Base-by-base conservation (phyloP, 1,284 basidiomycete genomes). In the Ceratobasidium sp. region DNA sequence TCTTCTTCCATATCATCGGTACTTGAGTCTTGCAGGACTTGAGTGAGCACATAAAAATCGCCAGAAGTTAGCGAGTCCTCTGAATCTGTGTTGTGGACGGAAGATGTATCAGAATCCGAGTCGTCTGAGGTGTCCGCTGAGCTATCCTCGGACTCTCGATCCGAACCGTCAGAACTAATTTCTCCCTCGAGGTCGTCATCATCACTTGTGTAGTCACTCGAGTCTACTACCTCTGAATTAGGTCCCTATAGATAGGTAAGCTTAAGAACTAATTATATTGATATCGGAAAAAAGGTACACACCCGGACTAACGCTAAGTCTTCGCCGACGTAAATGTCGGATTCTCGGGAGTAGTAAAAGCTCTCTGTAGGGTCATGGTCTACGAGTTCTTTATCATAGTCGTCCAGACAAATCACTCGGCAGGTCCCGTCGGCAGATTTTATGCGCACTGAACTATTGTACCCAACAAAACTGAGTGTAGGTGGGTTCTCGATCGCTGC, bases 281-380 rank as follows among this genome's bases (percentile, higher is more conserved):
- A 4, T 38, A 7, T 28, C 28, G 2, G 57, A 33, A 33, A 61
- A 38, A 13, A 4, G 54, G 38, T 61, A 61, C 57, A 15, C 17
- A 61, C 57, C 13, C 28, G 57, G 38, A 61, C 57, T 61, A 61
- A 13, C 28, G 57, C 57, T 12, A 61, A 40, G 33, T 61, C 57
- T 7, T 61, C 13, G 28, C 28, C 28, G 13, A 61, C 28, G 26
- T 33, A 61, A 13, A 38, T 28, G 12, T 28, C 57, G 1, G 57
- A 40, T 28, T 61, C 26, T 40, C 28, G 57, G 26, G 28, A 40
- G 20, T 33, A 12, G 26, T 61, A 61, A 3, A 28, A 12, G 33
- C 1, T 33, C 9, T 40, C 57, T 50, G 2, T 20, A 33, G 57
- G 12, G 13, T 61, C 26, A 33, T 61, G 2, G 7, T 9, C 28